phyloP scores from a whole-genome alignment of 1,284 basidiomycete species.

The Malassezia yamatoensis region DNA sequence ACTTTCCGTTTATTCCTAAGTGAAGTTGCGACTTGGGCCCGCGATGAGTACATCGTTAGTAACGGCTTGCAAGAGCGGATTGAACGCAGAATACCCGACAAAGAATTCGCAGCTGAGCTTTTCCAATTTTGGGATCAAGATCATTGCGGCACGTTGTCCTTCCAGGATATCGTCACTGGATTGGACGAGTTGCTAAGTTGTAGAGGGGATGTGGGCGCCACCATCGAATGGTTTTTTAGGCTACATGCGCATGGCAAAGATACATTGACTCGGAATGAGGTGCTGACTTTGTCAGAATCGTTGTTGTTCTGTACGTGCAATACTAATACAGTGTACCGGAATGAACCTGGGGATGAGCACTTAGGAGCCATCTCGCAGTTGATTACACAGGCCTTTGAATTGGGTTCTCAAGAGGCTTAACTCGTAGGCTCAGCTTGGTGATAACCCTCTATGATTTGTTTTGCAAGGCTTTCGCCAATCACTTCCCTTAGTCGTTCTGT shows the following conservation, averaged over 20 bases:
- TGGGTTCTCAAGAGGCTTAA: not conserved
- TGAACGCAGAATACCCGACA: slow-evolving; percentile 41
- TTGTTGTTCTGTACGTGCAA: slow-evolving; percentile 61
- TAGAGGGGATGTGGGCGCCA: slow-evolving; percentile 74
- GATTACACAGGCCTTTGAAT: slow-evolving; percentile 37
- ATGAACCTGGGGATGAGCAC: slow-evolving; percentile 91
- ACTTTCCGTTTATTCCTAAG: slow-evolving; percentile 86
- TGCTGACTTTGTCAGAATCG: slow-evolving; percentile 78
- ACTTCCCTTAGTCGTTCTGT: slow-evolving; percentile 26
- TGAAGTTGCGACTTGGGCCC: slow-evolving; percentile 88
- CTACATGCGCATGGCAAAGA: slow-evolving; percentile 82
- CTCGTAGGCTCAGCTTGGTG: not conserved
- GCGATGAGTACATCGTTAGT: slow-evolving; percentile 78
- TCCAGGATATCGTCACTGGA: slow-evolving; percentile 76
- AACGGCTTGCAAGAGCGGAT: slow-evolving; percentile 46
- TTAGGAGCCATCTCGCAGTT: slow-evolving; percentile 54
- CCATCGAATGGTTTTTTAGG: slow-evolving; percentile 97
- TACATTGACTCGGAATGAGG: slow-evolving; percentile 87
- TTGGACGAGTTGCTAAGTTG: slow-evolving; percentile 78
- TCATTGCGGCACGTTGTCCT: slow-evolving; percentile 31
- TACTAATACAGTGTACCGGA: slow-evolving; percentile 80
- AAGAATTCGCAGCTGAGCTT: slow-evolving; percentile 31
- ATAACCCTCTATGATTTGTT: slow-evolving; percentile 33
- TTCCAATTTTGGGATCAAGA: slow-evolving; percentile 43
- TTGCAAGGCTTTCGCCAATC: slow-evolving; percentile 29